Percentiles rank a stretch among this genome's conserved stretches.
Conservation (phyloP, 495 filamentous ascomycete species). For the Parathielavia hyrcaniae region DNA sequence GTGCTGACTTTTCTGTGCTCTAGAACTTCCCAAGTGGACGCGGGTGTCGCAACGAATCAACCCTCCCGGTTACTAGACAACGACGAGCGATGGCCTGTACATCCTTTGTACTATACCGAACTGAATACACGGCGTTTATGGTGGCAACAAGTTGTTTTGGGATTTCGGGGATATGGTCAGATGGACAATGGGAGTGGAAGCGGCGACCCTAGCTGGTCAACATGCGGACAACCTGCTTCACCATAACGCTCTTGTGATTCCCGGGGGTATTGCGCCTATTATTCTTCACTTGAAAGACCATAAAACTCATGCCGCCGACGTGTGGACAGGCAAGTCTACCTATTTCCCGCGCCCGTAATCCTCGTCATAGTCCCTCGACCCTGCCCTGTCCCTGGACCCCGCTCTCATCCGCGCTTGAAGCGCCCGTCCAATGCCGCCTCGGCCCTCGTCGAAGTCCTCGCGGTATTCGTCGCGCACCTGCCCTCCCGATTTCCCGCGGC, state of each 20-base stretch:
- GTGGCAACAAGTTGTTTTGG: background rate
- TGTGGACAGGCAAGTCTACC: background rate
- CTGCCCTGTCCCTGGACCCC: slow-evolving; percentile 51
- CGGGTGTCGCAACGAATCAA: slow-evolving; percentile 87
- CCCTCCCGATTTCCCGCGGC: slow-evolving; percentile 81
- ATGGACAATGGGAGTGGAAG: background rate
- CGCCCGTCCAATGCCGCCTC: slow-evolving; percentile 68
- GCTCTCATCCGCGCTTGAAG: slow-evolving; percentile 47
- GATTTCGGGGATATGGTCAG: too few relatives aligned
- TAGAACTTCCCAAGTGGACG: slow-evolving; percentile 94
- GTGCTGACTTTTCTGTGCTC: slow-evolving; percentile 19
- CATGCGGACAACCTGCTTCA: background rate
- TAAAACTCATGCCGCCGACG: background rate
- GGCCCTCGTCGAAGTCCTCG: slow-evolving; percentile 89
- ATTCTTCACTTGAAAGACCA: background rate
- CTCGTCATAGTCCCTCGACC: slow-evolving; percentile 45
- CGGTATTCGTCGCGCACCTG: slow-evolving; percentile 97
- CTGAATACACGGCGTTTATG: slow-evolving; percentile 23
- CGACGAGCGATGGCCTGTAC: slow-evolving; percentile 16
- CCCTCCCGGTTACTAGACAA: slow-evolving; percentile 78
- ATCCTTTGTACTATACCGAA: slow-evolving; percentile 27
- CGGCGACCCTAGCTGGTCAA: background rate
- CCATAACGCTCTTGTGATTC: slow-evolving; percentile 12
- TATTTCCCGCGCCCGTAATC: slow-evolving; percentile 43
- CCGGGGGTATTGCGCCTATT: slow-evolving; percentile 23